Percentiles rank a stretch among this genome's conserved stretches.
Evolutionary conservation across 352 stramenopile genomes (phyloP).

Genomic region (Pythium volutum): DNA sequence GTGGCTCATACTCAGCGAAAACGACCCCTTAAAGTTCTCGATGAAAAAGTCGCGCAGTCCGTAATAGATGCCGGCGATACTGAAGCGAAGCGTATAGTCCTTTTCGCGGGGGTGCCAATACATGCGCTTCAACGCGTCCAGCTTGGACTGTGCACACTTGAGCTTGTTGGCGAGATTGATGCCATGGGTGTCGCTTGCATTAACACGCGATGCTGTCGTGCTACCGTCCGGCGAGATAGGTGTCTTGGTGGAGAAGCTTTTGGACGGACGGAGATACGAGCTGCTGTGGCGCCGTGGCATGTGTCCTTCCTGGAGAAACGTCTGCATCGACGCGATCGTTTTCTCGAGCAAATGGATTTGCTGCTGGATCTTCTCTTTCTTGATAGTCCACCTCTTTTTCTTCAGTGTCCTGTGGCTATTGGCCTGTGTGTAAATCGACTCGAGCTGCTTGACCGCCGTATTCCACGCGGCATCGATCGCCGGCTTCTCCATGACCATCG

Average conservation of each 20-base stretch:
- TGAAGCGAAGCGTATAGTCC: constrained; percentile 72
- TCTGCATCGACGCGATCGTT: constrained; percentile 63
- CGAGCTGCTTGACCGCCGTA: constrained; percentile 39
- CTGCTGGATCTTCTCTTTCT: constrained; percentile 63
- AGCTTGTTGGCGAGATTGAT: constrained; percentile 57
- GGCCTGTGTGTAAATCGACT: constrained; percentile 42
- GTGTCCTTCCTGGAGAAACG: constrained; percentile 45
- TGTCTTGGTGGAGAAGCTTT: constrained; percentile 3
- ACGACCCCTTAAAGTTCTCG: constrained; percentile 57
- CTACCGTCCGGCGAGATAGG: constrained; percentile 15
- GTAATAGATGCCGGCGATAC: constrained; percentile 78
- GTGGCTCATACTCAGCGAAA: constrained; percentile 60
- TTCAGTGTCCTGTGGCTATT: constrained; percentile 41
- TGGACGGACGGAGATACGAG: constrained; percentile 20
- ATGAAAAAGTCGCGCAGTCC: constrained; percentile 68
- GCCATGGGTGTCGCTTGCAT: constrained; percentile 38
- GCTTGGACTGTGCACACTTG: constrained; percentile 62
- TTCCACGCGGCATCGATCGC: constrained; percentile 55
- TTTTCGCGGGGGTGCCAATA: constrained; percentile 76
- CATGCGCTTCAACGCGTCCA: constrained; percentile 60
- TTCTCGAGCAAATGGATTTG: constrained; percentile 74
- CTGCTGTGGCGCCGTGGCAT: constrained; percentile 38
- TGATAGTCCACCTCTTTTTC: constrained; percentile 51
- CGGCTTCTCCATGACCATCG: constrained; percentile 50
- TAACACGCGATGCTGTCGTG: constrained; percentile 17